Percentiles rank a stretch among this genome's conserved stretches.
Conservation (phyloP, 495 filamentous ascomycete genomes). For the Aspergillus affinis region DNA sequence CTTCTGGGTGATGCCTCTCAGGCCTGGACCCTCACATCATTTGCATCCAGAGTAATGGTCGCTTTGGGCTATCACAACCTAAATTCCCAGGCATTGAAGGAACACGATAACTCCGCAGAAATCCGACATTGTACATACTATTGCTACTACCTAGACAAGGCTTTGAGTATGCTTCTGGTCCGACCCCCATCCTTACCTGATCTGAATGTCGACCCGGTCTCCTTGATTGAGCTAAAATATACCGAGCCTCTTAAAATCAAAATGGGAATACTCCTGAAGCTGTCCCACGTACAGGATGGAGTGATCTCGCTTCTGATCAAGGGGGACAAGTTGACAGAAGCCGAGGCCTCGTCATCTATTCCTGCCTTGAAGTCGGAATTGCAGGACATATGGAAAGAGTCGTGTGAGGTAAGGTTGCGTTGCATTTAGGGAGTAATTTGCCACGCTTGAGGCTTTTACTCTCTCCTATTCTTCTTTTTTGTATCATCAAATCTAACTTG, state of each 20-base stretch:
- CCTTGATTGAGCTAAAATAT: conserved; percentile 26
- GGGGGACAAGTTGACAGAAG: neutral
- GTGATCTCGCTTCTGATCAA: conserved; percentile 7
- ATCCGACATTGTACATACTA: conserved; percentile 29
- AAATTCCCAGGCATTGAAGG: conserved; percentile 15
- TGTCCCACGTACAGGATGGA: conserved; percentile 23
- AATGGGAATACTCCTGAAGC: conserved; percentile 25
- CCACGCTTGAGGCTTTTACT: too few relatives aligned
- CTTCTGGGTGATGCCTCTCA: conserved; percentile 29
- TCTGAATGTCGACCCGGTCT: conserved; percentile 24
- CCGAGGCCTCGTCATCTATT: neutral
- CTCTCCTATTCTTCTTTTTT: neutral
- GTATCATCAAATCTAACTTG: neutral
- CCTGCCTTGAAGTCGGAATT: neutral
- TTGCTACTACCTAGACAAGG: conserved; percentile 38
- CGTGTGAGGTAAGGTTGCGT: conserved; percentile 1
- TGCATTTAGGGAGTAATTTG: neutral
- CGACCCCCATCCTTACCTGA: conserved; percentile 35
- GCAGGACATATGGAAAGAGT: conserved; percentile 1
- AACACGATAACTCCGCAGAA: conserved; percentile 21
- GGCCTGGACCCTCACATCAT: conserved; percentile 29
- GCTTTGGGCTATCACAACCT: conserved; percentile 32
- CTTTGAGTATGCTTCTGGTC: conserved; percentile 36
- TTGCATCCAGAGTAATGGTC: conserved; percentile 27
- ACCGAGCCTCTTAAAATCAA: conserved; percentile 25